Base-by-base conservation (phyloP, 179 eudicot genomes). In the Spinacia oleracea region DNA sequence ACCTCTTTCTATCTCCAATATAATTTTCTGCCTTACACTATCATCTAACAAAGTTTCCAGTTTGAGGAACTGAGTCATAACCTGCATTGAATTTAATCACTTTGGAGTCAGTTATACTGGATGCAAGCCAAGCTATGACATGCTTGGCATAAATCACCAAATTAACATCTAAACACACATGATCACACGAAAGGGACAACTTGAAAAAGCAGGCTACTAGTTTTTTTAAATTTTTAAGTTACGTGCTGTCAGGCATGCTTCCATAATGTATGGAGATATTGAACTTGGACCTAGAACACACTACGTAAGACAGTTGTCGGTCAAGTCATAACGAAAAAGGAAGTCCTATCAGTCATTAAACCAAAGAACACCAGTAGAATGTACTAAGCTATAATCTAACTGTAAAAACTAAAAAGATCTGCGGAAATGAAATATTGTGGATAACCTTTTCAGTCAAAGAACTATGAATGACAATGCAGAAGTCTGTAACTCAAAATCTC, bases 1-100 rank as follows among this genome's bases (percentile, higher is more conserved):
- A 81, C 99, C 99, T 87, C 99, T 92, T 88, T 96, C 97, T 84
- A 96, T 86, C 81, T 92, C 92, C 79, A 96, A 80, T 83, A 94
- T 85, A 65, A 96, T 83, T 62, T 85, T 87, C 82, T 86, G 85
- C 79, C 81, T 85, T 67, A 96, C 98, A 85, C 88, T 84, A 81
- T 92, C 97, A 84, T 96, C 97, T 78, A 96, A 85, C 81, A 92
- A 75, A 73, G 87, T 92, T 87, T 96, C 99, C 86, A 96, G 82
- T 87, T 88, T 88, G 80, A 94, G 89, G 82, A 96, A 96, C 85
- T 94, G 98, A 79, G 99, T 96, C 86, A 87, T 82, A 76, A 96
- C 97, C 99, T 96, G 92, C 86, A 90, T 45, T 27, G 27, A 38
- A 53, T 34, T 20, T 18, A 32, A 46, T 7, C 4, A 56, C 31